A percentile compares a stretch with the other conserved stretches of the same genome.
Evolutionary conservation across 768 basidiomycete species (phyloP).

Genomic region (Strobilomyces dryophilus): DNA sequence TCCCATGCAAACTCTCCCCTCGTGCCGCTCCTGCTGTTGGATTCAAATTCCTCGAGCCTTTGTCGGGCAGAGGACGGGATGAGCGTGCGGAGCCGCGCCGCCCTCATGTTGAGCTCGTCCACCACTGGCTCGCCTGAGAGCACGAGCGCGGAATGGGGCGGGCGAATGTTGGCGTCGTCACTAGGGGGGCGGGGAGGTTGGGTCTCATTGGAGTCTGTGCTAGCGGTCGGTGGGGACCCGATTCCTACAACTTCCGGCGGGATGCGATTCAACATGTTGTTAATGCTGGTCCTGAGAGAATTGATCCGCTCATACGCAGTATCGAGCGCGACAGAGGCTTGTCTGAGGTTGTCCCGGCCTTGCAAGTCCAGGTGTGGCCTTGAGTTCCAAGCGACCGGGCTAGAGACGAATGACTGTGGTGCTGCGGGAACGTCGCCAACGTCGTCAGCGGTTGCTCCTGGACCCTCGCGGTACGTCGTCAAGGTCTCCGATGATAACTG

Average conservation of each 20-base stretch:
- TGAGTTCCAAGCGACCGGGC: constrained; percentile 12
- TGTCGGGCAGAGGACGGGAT: constrained; percentile 29
- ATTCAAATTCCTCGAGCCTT: constrained; percentile 31
- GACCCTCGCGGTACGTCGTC: constrained; percentile 11
- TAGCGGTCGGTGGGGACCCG: neutral
- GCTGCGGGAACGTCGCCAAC: neutral
- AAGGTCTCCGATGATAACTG: constrained; percentile 11
- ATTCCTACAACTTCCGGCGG: constrained; percentile 30
- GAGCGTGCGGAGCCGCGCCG: constrained; percentile 28
- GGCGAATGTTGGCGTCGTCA: constrained; percentile 25
- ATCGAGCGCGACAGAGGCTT: constrained; percentile 52
- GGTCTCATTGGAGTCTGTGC: constrained; percentile 1
- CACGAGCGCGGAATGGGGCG: constrained; percentile 28
- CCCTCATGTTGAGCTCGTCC: constrained; percentile 27
- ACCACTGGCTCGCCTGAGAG: constrained; percentile 26
- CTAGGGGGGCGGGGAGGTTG: constrained; percentile 8
- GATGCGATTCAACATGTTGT: constrained; percentile 38
- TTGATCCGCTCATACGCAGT: constrained; percentile 53
- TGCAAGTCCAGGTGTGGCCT: constrained; percentile 13
- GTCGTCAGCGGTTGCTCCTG: constrained; percentile 3
- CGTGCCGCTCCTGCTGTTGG: constrained; percentile 3
- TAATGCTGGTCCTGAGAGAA: constrained; percentile 49
- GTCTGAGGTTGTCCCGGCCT: constrained; percentile 39
- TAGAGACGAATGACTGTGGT: constrained; percentile 8
- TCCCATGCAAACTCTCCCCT: constrained; percentile 23